Evolutionary conservation across 371 early-diverging fungal genomes (phyloP), one percentile per base, ranked within the genome.

Genomic region (Nematocida sp.): DNA sequence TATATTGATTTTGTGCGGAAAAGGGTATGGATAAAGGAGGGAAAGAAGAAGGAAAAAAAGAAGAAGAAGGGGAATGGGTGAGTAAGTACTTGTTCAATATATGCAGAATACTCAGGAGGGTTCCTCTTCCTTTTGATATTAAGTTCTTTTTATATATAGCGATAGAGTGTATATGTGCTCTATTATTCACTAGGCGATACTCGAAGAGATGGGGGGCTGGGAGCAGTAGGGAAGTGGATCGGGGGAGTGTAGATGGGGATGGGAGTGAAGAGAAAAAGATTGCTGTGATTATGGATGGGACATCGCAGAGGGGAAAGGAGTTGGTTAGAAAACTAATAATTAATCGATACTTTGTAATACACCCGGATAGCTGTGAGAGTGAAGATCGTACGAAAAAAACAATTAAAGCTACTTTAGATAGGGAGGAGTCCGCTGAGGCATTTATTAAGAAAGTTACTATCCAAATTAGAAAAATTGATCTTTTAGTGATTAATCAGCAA

Each of bases 401-500:
- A 0, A 60, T 71, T 25, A 23, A 36, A 7, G 5, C 60, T 35
- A 0, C n/a, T 53, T 23, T 47, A 25, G 45, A 71, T 50, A 71
- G 36, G 55, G 51, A 71, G 49, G 75, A 61, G 49, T 71, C 75
- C 16, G 54, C 64, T 16, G 63, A 71, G 13, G 13, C 47, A 20
- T 71, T 71, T 33, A 42, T 71, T 23, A 71, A 63, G 35, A 71
- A 63, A 33, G 53, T 71, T 28, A 0, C 48, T 11, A 23, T 26
- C 28, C 32, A 7, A 1, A n/a, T 9, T 39, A 26, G 32, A 23
- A 9, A 18, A 23, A 39, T 71, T 11, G 75, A 71, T 42, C 75
- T 71, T 13, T 60, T 71, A 45, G 35, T 71, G 13, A 20, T 71
- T 20, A 71, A 61, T 36, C 50, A 38, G 2, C 49, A 63, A 23